phyloP scores from a whole-genome alignment of 768 basidiomycete genomes.

The Cantharellus anzutake region DNA sequence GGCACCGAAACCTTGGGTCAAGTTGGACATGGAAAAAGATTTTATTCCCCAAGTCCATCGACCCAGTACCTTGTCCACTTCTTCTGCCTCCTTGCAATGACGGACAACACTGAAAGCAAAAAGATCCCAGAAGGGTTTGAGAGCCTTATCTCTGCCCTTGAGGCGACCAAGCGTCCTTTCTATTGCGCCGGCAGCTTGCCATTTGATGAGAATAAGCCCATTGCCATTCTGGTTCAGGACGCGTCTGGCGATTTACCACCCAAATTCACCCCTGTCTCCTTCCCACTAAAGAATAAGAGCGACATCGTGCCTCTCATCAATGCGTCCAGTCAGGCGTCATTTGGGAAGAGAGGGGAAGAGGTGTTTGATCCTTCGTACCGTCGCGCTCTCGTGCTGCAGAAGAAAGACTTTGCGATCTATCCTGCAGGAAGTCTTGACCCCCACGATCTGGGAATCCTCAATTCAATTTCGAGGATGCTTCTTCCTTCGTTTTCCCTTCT shows the following conservation, averaged over 20 bases:
- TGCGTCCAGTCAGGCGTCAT: not conserved
- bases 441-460: not conserved
- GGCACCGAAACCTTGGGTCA: too few species aligned
- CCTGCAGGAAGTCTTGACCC: not conserved
- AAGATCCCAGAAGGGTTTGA: not conserved
- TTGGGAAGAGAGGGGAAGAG: not conserved
- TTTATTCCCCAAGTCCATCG: too few species aligned
- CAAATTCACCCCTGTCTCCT: not conserved
- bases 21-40: too few species aligned
- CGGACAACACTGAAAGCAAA: too few species aligned
- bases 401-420: conserved; percentile 1
- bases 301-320: not conserved
- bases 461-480: not conserved
- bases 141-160: not conserved
- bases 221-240: not conserved
- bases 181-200: not conserved
- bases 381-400: conserved; percentile 1
- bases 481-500: too few species aligned
- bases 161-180: not conserved
- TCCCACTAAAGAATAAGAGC: not conserved
- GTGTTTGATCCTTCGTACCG: conserved; percentile 1
- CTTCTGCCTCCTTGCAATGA: too few species aligned
- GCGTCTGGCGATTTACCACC: too few species aligned
- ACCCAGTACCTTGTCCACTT: too few species aligned
- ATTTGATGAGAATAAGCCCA: not conserved